Percentiles rank a stretch among this genome's conserved stretches.
phyloP scores from a whole-genome alignment of 2,329 filamentous ascomycete genomes.

The Aspergillus hortae region DNA sequence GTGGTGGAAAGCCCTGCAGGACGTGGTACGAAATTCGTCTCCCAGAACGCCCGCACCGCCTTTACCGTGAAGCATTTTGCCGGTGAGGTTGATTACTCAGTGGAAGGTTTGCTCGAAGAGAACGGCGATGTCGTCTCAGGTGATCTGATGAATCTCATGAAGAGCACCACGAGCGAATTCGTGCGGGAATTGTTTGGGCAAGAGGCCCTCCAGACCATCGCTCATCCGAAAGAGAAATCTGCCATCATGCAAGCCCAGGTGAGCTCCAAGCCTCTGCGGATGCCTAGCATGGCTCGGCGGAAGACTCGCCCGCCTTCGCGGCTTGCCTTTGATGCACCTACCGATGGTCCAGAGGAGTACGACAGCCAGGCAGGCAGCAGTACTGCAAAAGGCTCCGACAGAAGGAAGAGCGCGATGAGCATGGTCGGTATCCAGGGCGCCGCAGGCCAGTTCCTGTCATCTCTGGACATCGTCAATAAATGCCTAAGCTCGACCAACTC shows the following conservation, averaged over 20 bases:
- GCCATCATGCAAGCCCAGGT: slow-evolving; percentile 95
- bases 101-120: slow-evolving; percentile 84
- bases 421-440: slow-evolving; percentile 67
- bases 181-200: slow-evolving; percentile 91
- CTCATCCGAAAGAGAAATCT: slow-evolving; percentile 85
- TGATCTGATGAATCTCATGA: slow-evolving; percentile 91
- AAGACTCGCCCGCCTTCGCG: slow-evolving; percentile 59
- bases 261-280: slow-evolving; percentile 88
- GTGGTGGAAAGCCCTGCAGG: slow-evolving; percentile 71
- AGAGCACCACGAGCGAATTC: slow-evolving; percentile 82
- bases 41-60: slow-evolving; percentile 71
- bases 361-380: slow-evolving; percentile 33
- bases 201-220: slow-evolving; percentile 84
- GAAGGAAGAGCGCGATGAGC: slow-evolving; percentile 39
- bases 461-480: slow-evolving; percentile 86
- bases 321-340: slow-evolving; percentile 30
- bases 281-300: slow-evolving; percentile 84
- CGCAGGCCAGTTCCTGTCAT: slow-evolving; percentile 84
- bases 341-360: slow-evolving; percentile 39
- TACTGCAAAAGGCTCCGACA: slow-evolving; percentile 23
- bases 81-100: slow-evolving; percentile 90
- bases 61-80: slow-evolving; percentile 96
- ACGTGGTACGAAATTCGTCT: slow-evolving; percentile 85
- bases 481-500: slow-evolving; percentile 77
- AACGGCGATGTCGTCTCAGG: slow-evolving; percentile 95